Evolutionary conservation across 2,329 filamentous ascomycete species (phyloP), one percentile per base, ranked within the genome.

Genomic region (Ambrosiella cleistominuta): DNA sequence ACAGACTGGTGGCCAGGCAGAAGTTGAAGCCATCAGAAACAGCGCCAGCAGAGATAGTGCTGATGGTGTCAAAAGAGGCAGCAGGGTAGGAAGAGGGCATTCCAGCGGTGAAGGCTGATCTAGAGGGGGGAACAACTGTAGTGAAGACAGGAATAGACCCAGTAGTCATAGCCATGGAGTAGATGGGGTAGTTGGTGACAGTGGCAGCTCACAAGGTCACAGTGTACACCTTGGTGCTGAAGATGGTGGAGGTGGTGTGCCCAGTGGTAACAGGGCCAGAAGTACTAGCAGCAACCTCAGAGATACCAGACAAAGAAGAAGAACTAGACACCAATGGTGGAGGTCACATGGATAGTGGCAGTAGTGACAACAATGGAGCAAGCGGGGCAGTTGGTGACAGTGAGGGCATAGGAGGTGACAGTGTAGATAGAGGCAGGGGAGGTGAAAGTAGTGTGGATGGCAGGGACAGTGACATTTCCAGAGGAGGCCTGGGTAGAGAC

Each of bases 331-430:
- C 47, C 56, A 38, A 36, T 42, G 27, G 58, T 49, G 12, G 61
- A 60, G 36, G 68, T 68, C 7, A 57, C 42, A 15, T 27, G 42
- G 35, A 70, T 57, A 60, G 68, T 70, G 66, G 69, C 66, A 57
- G 70, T 73, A 42, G 63, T 47, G 13, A 54, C 42, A 8, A 53
- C 51, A 54, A 51, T 57, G 49, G 39, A 40, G 64, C 66, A 66
- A 45, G 68, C 69, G 61, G 77, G 77, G 77, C 82, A 85, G 78
- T 84, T 66, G 68, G 77, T 75, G 66, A 83, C 79, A 17, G 56
- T 44, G 4, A 54, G 36, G 42, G 58, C 75, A 74, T 80, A 83
- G 60, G 74, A 74, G 68, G 77, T 82, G 69, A 81, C 71, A 70
- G 80, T 83, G 64, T 78, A 70, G 66, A 78, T 69, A 67, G 75